Conservation (phyloP, 2,329 filamentous ascomycete species). For the Ceratocystis lukuohia region DNA sequence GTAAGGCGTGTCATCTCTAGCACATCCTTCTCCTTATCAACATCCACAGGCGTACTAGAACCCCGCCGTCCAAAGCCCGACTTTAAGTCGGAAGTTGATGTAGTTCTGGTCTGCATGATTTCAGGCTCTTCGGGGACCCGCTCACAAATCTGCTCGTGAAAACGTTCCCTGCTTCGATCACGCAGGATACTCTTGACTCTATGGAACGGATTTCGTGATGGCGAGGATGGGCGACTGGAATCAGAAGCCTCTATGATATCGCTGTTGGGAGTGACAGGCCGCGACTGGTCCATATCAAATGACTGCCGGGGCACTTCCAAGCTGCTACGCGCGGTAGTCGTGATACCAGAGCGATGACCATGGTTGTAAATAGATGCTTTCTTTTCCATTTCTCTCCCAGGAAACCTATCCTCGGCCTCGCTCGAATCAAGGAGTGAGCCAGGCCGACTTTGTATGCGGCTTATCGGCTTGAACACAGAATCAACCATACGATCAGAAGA, state of each 20-base stretch:
- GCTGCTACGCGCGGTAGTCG: neutral
- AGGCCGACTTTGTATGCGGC: conserved; percentile 27
- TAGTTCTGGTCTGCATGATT: neutral
- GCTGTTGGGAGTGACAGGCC: conserved; percentile 1
- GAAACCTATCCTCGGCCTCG: conserved; percentile 25
- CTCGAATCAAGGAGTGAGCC: conserved; percentile 31
- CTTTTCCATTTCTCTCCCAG: conserved; percentile 24
- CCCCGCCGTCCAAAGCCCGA: neutral
- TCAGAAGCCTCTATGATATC: conserved; percentile 13
- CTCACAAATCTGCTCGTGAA: conserved; percentile 13
- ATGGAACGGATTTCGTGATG: conserved; percentile 44
- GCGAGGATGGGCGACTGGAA: conserved; percentile 50
- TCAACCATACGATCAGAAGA: neutral
- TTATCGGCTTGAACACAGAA: conserved; percentile 24
- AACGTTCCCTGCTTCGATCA: conserved; percentile 26
- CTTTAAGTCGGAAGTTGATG: conserved; percentile 11
- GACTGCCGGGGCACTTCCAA: conserved; percentile 21
- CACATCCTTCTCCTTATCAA: conserved; percentile 5
- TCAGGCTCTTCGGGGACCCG: conserved; percentile 12
- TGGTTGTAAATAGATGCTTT: conserved; percentile 22
- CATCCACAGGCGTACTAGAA: neutral
- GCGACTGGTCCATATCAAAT: conserved; percentile 9
- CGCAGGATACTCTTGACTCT: conserved; percentile 44
- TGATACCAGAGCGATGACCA: conserved; percentile 28
- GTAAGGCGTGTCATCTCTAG: neutral